phyloP scores from a whole-genome alignment of 345 rosid genomes.

The Brassica rapa region DNA sequence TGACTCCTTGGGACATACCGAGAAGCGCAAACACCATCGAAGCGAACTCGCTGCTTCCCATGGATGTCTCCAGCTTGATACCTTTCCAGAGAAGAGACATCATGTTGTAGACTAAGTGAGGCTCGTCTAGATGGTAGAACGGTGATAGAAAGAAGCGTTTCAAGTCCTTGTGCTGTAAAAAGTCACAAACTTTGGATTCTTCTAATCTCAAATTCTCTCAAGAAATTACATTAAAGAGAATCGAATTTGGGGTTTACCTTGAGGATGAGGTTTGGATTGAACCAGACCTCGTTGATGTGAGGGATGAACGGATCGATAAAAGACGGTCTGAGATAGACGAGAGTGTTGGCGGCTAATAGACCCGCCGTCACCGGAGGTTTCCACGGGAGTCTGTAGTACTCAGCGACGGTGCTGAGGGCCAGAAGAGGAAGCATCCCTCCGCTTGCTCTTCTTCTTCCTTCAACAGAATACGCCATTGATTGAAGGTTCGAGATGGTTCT shows the following conservation, averaged over 20 bases:
- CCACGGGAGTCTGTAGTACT: constrained; percentile 78
- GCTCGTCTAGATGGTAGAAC: constrained; percentile 79
- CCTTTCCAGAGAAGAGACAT: constrained; percentile 95
- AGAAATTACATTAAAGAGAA: not conserved
- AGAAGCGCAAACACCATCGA: constrained; percentile 68
- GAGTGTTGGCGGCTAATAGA: constrained; percentile 73
- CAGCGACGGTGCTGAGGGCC: constrained; percentile 68
- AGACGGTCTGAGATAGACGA: constrained; percentile 71
- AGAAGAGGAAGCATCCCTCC: constrained; percentile 78
- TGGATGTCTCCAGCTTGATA: constrained; percentile 69
- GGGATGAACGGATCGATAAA: constrained; percentile 62
- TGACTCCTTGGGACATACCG: constrained; percentile 87
- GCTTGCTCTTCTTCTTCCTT: constrained; percentile 41
- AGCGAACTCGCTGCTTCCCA: constrained; percentile 90
- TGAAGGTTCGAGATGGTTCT: constrained; percentile 13
- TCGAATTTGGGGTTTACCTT: constrained; percentile 52
- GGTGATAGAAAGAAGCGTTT: constrained; percentile 83
- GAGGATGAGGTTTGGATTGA: constrained; percentile 83
- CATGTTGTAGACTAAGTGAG: constrained; percentile 92
- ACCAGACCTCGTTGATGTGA: constrained; percentile 66
- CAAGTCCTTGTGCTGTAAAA: constrained; percentile 62
- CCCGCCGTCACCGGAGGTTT: constrained; percentile 95
- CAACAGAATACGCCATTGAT: constrained; percentile 37
- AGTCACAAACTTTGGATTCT: not conserved
- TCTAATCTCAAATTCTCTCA: not conserved